Conservation (phyloP, 805 yeast species). For the Wickerhamomyces sydowiorum region DNA sequence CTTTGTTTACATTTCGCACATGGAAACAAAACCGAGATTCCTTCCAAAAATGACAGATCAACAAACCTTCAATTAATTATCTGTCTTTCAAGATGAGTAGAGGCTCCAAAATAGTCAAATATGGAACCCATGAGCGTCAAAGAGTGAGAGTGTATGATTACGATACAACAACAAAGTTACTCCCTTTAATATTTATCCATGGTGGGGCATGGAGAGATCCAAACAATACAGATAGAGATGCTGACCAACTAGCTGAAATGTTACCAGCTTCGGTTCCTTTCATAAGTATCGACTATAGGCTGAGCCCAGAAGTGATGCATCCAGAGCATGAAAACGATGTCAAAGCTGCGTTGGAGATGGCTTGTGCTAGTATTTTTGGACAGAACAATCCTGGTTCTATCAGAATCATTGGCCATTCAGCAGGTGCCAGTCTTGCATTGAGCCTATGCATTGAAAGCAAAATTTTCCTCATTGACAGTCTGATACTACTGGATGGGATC, state of each 20-base stretch:
- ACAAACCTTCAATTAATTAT: no score
- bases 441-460: constrained; percentile 5
- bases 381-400: no score
- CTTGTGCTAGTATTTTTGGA: no score
- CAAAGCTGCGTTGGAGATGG: constrained; percentile 26
- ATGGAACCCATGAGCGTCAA: constrained; percentile 1
- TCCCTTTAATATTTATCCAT: constrained; percentile 55
- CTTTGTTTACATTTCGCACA: no score
- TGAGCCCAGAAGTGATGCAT: constrained; percentile 56
- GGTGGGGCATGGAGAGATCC: constrained; percentile 91
- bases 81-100: no score
- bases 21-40: no score
- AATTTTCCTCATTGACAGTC: constrained; percentile 12
- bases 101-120: constrained; percentile 1
- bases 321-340: constrained; percentile 62
- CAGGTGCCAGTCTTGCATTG: constrained; percentile 53
- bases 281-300: constrained; percentile 52
- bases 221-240: constrained; percentile 52
- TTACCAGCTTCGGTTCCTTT: constrained; percentile 15
- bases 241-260: constrained; percentile 25
- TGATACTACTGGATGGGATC: constrained; percentile 63
- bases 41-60: no score
- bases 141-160: not conserved
- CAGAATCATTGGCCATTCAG: constrained; percentile 67
- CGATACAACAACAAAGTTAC: not conserved